A percentile compares a stretch with the other conserved stretches of the same genome.
phyloP scores from a whole-genome alignment of 257 asterid genomes.

The Fraxinus anomala region DNA sequence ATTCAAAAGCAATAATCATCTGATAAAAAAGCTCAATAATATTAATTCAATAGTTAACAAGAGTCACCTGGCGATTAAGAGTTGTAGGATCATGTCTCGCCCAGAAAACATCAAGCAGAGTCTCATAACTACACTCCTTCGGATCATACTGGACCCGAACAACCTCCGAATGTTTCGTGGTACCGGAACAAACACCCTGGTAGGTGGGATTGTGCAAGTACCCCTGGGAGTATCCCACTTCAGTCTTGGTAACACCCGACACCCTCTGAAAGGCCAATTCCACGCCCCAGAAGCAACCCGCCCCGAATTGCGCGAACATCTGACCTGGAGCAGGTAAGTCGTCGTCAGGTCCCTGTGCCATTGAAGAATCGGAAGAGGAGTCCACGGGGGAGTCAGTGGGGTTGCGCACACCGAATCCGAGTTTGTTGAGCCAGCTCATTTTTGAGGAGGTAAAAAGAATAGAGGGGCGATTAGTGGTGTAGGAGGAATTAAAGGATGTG shows the following conservation, averaged over 20 bases:
- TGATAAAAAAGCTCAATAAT: background rate
- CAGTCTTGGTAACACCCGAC: constrained; percentile 80
- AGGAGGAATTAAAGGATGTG: constrained; percentile 35
- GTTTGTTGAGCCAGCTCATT: constrained; percentile 81
- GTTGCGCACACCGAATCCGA: constrained; percentile 70
- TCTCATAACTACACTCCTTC: constrained; percentile 65
- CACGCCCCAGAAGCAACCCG: constrained; percentile 98
- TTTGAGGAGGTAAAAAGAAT: constrained; percentile 32
- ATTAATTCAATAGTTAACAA: background rate
- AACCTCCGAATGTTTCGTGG: constrained; percentile 82
- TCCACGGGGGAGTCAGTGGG: constrained; percentile 51
- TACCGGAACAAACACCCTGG: constrained; percentile 80
- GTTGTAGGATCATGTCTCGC: constrained; percentile 95
- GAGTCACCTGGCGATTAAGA: constrained; percentile 79
- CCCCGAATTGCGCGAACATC: constrained; percentile 85
- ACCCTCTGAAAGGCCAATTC: constrained; percentile 91
- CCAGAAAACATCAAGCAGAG: constrained; percentile 84
- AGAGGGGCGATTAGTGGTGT: constrained; percentile 27
- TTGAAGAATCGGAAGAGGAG: constrained; percentile 39
- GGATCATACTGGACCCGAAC: constrained; percentile 91
- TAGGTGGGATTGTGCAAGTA: constrained; percentile 65
- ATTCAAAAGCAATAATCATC: background rate
- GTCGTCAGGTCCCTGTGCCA: constrained; percentile 77
- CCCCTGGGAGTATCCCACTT: constrained; percentile 91
- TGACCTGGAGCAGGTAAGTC: constrained; percentile 80